phyloP scores from a whole-genome alignment of 2,329 filamentous ascomycete species.

The Sporothrix pallida region DNA sequence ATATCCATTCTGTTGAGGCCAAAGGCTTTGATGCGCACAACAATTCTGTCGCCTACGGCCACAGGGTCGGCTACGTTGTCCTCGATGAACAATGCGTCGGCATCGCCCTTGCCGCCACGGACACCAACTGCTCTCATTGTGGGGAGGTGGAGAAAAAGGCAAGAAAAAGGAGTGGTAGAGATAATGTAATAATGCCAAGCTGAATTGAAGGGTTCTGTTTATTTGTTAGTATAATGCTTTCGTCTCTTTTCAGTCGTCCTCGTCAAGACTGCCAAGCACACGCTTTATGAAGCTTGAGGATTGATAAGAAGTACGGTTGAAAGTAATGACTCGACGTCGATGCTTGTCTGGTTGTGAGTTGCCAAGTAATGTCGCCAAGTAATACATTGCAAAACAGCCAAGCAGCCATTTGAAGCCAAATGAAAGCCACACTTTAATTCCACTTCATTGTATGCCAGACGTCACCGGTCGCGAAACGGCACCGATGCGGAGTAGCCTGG shows the following conservation, averaged over 20 bases:
- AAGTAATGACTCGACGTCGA: background rate
- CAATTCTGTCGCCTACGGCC: background rate
- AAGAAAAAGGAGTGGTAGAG: background rate
- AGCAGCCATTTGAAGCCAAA: background rate
- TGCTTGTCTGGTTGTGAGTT: background rate
- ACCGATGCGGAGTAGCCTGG: background rate
- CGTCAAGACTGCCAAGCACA: constrained; percentile 1
- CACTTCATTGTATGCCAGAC: background rate
- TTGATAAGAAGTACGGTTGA: background rate
- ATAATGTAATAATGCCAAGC: background rate
- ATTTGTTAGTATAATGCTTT: background rate
- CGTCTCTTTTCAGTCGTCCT: background rate
- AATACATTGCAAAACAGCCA: too few relatives aligned
- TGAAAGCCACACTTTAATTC: background rate
- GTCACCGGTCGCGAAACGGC: constrained; percentile 5
- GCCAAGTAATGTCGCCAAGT: background rate
- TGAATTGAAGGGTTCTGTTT: too few relatives aligned
- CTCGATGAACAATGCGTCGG: constrained; percentile 26
- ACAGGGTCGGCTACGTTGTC: constrained; percentile 24
- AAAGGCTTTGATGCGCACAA: constrained; percentile 26
- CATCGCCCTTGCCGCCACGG: constrained; percentile 21
- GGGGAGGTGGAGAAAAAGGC: background rate
- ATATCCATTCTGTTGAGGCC: constrained; percentile 26
- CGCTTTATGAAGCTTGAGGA: constrained; percentile 8
- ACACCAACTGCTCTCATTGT: constrained; percentile 28